Evolutionary conservation across 768 basidiomycete genomes (phyloP), one percentile per base, ranked within the genome.

Genomic region (Chiua virens): DNA sequence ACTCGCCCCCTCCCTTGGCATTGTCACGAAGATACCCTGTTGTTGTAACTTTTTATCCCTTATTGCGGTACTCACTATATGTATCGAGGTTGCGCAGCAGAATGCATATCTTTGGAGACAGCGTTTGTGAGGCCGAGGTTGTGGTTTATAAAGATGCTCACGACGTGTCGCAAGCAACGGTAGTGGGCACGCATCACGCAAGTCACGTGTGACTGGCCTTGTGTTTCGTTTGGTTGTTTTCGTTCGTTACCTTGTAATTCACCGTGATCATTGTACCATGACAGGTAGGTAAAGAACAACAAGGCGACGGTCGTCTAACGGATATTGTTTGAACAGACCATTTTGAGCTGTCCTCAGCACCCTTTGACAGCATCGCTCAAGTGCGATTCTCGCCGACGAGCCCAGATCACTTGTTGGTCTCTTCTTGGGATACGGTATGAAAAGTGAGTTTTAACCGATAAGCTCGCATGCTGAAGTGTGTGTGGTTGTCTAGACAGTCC

Each of bases 401-500:
- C 65, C 86, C 93, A 3, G 78, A 87, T 48, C 84, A 87, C 18
- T 72, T 98, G 1, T 72, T 98, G 0, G 90, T 89, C 17, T 83
- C 91, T 13, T 87, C 89, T 53, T 98, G 96, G 96, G 96, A 98
- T 69, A 82, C 89, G 56, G 81, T 79, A 61, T 25, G 73, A 38
- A 50, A 47, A 21, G 32, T 49, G 25, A 34, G 52, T 40, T 49
- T 34, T 25, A 9, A 38, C 42, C 8, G 57, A 27, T 23, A n/a
- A 17, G 20, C 3, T 14, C 40, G 36, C 49, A 75, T 71, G 71
- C 39, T 45, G 37, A 55, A 34, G 70, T 74, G 46, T 32, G 73
- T 5, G 23, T 49, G 15, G 15, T 17, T 18, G 28, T 15, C n/a
- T 61, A 89, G 90, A 73, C 81, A 64, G 65, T 89, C 64, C 56